Percentiles rank a stretch among this genome's conserved stretches.
phyloP scores from a whole-genome alignment of 768 basidiomycete genomes.

The Tricholoma sp. region DNA sequence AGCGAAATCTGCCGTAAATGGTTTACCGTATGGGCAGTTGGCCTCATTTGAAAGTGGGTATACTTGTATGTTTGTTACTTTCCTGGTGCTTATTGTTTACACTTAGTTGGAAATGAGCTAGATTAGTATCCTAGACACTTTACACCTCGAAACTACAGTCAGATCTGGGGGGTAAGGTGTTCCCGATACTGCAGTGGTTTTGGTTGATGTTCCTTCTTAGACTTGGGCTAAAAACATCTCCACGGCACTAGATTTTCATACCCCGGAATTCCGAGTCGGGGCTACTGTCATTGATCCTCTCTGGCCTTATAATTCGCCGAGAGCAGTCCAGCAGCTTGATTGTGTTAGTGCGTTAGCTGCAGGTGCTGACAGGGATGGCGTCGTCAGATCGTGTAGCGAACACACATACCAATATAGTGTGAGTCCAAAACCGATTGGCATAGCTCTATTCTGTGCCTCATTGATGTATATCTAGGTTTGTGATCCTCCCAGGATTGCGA shows the following conservation, averaged over 20 bases:
- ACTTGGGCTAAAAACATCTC: conserved; percentile 48
- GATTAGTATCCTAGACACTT: conserved; percentile 40
- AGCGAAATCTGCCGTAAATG: conserved; percentile 35
- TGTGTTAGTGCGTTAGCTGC: conserved; percentile 46
- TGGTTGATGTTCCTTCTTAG: conserved; percentile 17
- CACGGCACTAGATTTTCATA: conserved; percentile 26
- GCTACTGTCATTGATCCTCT: conserved; percentile 47
- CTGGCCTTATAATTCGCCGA: conserved; percentile 43
- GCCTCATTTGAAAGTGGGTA: conserved; percentile 40
- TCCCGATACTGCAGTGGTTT: background rate
- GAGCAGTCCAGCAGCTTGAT: conserved; percentile 38
- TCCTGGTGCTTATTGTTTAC: background rate
- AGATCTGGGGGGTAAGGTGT: conserved; percentile 37
- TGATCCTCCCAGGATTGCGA: conserved; percentile 35
- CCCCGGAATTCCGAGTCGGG: conserved; percentile 43
- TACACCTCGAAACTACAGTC: conserved; percentile 39
- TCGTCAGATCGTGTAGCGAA: conserved; percentile 46
- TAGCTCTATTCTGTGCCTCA: background rate
- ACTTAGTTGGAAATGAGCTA: conserved; percentile 49
- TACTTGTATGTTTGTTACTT: background rate
- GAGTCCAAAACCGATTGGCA: conserved; percentile 9
- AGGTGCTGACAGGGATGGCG: conserved; percentile 35
- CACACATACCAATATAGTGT: conserved; percentile 53
- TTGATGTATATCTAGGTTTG: conserved; percentile 24
- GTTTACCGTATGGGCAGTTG: conserved; percentile 30